Evolutionary conservation across 306 rosid species (phyloP).

Genomic region (Phaseolus lunatus): DNA sequence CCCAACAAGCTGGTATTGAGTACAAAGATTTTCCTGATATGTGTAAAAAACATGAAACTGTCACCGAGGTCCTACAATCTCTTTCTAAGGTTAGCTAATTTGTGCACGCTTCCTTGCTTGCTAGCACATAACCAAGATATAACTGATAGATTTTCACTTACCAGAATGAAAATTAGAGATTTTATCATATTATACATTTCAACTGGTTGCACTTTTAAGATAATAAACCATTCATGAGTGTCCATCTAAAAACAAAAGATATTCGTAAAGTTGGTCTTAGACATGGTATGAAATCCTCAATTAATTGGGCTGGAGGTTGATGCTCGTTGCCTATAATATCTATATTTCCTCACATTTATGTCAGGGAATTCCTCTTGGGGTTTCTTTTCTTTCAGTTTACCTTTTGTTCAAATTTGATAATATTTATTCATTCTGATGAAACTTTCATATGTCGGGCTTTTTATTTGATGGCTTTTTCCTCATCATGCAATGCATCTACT

Average conservation of each 20-base stretch:
- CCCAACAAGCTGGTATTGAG: slow-evolving; percentile 67
- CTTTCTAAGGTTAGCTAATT: slow-evolving; percentile 66
- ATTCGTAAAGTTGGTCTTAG: no score
- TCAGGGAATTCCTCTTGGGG: background rate
- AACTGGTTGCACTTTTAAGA: background rate
- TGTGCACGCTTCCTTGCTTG: slow-evolving; percentile 1
- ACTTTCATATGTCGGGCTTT: no score
- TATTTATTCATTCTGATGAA: no score
- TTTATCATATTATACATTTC: background rate
- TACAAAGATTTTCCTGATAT: slow-evolving; percentile 69
- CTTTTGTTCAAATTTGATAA: no score
- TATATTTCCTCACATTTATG: no score
- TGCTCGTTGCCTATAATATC: no score
- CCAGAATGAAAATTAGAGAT: background rate
- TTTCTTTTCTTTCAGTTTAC: no score
- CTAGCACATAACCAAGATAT: slow-evolving; percentile 4
- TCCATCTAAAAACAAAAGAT: background rate
- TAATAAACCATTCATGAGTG: background rate
- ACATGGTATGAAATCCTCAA: background rate
- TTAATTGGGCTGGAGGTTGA: background rate
- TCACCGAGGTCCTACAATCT: slow-evolving; percentile 77
- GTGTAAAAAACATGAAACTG: slow-evolving; percentile 72
- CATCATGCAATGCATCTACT: no score
- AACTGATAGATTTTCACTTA: background rate
- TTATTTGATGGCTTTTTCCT: no score